Conservation (phyloP, 78 protist genomes). For the Bodo saltans region DNA sequence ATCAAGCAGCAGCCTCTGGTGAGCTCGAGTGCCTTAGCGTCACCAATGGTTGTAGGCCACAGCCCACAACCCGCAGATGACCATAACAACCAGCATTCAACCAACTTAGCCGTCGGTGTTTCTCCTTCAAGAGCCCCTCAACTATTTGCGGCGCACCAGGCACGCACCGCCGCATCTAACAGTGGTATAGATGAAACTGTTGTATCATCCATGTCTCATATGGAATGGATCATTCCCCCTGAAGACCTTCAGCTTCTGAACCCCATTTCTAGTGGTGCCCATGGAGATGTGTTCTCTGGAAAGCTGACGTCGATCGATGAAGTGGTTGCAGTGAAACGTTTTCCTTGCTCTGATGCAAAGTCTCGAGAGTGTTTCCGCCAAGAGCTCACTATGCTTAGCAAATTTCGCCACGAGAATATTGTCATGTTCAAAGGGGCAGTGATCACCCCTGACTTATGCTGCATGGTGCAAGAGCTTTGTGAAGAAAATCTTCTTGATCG, state of each 20-base stretch:
- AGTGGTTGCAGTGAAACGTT: neutral
- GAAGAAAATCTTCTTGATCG: neutral
- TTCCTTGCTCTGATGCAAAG: neutral
- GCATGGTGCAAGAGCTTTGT: neutral
- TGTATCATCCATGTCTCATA: neutral
- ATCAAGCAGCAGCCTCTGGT: neutral
- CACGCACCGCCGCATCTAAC: too few relatives aligned
- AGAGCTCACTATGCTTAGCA: neutral
- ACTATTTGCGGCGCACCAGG: too few relatives aligned
- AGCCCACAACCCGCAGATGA: too few relatives aligned
- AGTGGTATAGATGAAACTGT: neutral
- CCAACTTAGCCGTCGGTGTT: too few relatives aligned
- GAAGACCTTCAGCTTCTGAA: neutral
- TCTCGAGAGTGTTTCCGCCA: neutral
- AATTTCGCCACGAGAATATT: slow-evolving; percentile 15
- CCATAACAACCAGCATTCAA: too few relatives aligned
- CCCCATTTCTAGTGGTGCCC: neutral
- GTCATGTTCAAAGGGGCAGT: slow-evolving; percentile 10
- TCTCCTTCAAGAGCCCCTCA: too few relatives aligned
- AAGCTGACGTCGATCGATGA: neutral
- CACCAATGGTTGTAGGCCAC: too few relatives aligned
- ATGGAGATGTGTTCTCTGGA: neutral
- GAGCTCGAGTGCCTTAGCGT: neutral
- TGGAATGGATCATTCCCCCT: neutral
- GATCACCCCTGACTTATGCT: neutral